A percentile compares a stretch with the other conserved stretches of the same genome.
These are phyloP conservation scores for Silene latifolia DNA, from an alignment of 148 eudicot species.

Conservation along the genomic window DNA sequence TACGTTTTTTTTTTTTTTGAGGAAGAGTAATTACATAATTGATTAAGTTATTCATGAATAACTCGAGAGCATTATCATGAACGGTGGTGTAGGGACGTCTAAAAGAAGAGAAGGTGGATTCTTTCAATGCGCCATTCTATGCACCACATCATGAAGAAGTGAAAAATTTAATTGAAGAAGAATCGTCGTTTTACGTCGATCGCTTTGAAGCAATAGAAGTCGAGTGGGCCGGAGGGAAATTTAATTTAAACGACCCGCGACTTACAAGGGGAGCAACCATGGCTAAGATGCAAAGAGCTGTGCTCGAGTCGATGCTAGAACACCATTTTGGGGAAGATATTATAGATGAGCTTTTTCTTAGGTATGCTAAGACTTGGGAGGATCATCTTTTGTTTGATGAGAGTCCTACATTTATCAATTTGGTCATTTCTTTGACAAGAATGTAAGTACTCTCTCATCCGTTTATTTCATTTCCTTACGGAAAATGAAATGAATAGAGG, in stretches of 20 bases:
- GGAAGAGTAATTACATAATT: too few relatives aligned
- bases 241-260: not conserved
- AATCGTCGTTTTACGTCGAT: slow-evolving; percentile 50
- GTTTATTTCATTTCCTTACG: too few relatives aligned
- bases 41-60: too few relatives aligned
- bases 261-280: slow-evolving; percentile 41
- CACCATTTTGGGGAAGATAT: slow-evolving; percentile 44
- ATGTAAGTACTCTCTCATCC: too few relatives aligned
- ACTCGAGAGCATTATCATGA: not conserved
- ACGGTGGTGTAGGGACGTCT: slow-evolving; percentile 47
- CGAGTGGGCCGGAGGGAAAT: slow-evolving; percentile 33
- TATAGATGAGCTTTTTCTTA: slow-evolving; percentile 50
- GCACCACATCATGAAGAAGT: slow-evolving; percentile 56
- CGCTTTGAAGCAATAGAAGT: slow-evolving; percentile 39
- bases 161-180: slow-evolving; percentile 29
- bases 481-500: too few relatives aligned
- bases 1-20: too few relatives aligned
- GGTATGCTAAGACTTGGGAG: slow-evolving; percentile 39
- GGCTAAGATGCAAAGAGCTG: slow-evolving; percentile 55
- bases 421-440: slow-evolving; percentile 32
- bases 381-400: slow-evolving; percentile 22
- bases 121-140: slow-evolving; percentile 61
- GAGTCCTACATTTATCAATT: slow-evolving; percentile 14
- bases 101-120: slow-evolving; percentile 59
- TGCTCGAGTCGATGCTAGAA: slow-evolving; percentile 52